phyloP scores from a whole-genome alignment of 2,329 filamentous ascomycete species.

The Ramularia collo-cygni region DNA sequence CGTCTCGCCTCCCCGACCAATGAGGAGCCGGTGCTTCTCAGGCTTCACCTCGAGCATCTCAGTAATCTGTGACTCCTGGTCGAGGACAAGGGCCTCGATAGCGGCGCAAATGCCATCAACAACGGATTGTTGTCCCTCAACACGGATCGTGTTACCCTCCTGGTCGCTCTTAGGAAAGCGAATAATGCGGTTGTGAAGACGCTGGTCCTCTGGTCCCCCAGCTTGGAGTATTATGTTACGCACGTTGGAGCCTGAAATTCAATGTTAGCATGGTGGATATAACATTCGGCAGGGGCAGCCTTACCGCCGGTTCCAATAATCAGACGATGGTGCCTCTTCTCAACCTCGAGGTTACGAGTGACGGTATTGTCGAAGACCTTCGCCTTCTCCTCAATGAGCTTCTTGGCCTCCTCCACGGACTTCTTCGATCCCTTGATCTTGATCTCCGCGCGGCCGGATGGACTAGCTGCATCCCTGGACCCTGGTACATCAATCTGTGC shows the following conservation, averaged over 20 bases:
- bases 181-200: slow-evolving; percentile 78
- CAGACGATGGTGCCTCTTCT: slow-evolving; percentile 85
- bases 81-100: slow-evolving; percentile 73
- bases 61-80: slow-evolving; percentile 75
- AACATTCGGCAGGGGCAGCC: slow-evolving; percentile 29
- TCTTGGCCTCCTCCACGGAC: slow-evolving; percentile 86
- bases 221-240: slow-evolving; percentile 80
- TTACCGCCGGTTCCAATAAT: slow-evolving; percentile 84
- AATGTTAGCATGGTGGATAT: slow-evolving; percentile 32
- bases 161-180: slow-evolving; percentile 90
- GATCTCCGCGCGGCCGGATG: slow-evolving; percentile 69
- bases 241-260: slow-evolving; percentile 68
- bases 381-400: slow-evolving; percentile 78
- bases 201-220: slow-evolving; percentile 80
- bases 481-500: slow-evolving; percentile 89
- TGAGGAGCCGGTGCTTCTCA: slow-evolving; percentile 84
- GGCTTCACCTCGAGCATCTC: slow-evolving; percentile 74
- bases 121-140: slow-evolving; percentile 76
- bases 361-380: slow-evolving; percentile 87
- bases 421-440: slow-evolving; percentile 86
- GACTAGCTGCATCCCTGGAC: slow-evolving; percentile 60
- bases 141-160: slow-evolving; percentile 68
- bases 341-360: slow-evolving; percentile 76
- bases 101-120: slow-evolving; percentile 83
- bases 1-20: slow-evolving; percentile 83